Evolutionary conservation across 495 filamentous ascomycete species (phyloP).

Genomic region (Penicillium salamii): DNA sequence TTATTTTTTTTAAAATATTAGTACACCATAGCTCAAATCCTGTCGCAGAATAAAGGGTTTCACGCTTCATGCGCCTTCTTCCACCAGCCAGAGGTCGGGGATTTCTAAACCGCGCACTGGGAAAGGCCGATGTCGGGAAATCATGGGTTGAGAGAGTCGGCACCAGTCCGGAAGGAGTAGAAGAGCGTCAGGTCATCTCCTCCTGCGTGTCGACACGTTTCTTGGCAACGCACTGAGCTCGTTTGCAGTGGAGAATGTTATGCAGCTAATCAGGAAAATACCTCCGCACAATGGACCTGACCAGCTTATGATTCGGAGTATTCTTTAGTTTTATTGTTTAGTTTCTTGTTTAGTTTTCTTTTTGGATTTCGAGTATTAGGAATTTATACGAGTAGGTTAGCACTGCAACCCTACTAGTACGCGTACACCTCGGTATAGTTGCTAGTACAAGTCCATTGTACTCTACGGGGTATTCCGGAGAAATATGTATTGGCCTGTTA

Average conservation of each 20-base stretch:
- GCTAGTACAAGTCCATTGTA: too few relatives aligned
- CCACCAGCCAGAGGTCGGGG: not conserved
- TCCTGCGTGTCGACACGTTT: not conserved
- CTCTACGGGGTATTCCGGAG: too few relatives aligned
- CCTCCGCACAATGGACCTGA: not conserved
- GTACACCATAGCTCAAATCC: too few relatives aligned
- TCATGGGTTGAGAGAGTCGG: not conserved
- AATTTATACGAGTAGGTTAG: too few relatives aligned
- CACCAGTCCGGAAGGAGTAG: not conserved
- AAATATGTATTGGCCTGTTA: too few relatives aligned
- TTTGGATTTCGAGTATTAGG: too few relatives aligned
- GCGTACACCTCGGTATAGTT: too few relatives aligned
- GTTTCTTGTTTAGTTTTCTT: not conserved
- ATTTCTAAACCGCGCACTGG: not conserved
- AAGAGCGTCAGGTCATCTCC: not conserved
- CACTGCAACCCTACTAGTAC: too few relatives aligned
- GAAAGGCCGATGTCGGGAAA: conserved; percentile 21
- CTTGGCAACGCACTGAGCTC: conserved; percentile 9
- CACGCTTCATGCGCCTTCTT: not conserved
- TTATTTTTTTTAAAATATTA: too few relatives aligned
- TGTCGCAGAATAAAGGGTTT: not conserved
- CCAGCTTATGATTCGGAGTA: not conserved
- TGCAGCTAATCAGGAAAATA: conserved; percentile 5
- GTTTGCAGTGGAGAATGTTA: conserved; percentile 3
- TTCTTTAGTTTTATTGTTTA: not conserved